Base-by-base conservation (phyloP, 371 early-diverging fungal genomes). In the Mortierella sp. region DNA sequence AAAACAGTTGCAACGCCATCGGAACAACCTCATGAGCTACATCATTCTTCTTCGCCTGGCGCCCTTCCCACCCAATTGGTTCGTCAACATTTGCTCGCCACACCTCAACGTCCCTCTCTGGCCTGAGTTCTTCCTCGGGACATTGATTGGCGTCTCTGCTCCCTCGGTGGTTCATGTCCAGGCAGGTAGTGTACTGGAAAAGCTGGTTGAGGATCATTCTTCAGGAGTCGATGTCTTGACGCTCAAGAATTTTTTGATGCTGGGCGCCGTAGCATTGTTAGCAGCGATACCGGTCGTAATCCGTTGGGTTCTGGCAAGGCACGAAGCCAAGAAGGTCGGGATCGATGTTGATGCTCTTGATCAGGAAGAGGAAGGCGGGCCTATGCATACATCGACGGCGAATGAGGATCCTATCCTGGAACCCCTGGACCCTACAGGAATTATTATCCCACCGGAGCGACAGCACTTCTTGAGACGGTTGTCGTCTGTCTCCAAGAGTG, bases 11-110 rank as follows among this genome's bases (percentile, higher is more conserved):
- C 88, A 90, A 69, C 87, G 87, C 70, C 93, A 93, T 82, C 89
- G 89, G 73, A 89, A 91, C 71, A 89, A 93, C 78, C 89, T 93
- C 88, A 82, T 93, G 76, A 92, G 92, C 72, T 93, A 93, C 74
- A 92, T 93, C 78, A 87, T 93, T 74, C 89, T 93, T 37, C 78
- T 88, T n/a, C 81, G 87, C 34, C 75, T 92, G 44, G 88, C 91
- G 0, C 93, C 93, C 31, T 89, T 93, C 69, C 92, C 93, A 40
- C 93, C 93, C 55, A 93, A 93, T 75, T 93, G 93, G 93, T 88
- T 89, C 37, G 90, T 91, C 72, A 93, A 93, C 79, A 82, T 93
- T 53, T 92, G 93, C 19, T 90, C 93, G 0, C 92, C 93, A 37
- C 93, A 93, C 75, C 81, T 93, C n/a, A 80, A 86, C 70, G 92